Percentiles rank a stretch among this genome's conserved stretches.
Conservation (phyloP, 768 basidiomycete genomes). For the Roridomyces roridus region DNA sequence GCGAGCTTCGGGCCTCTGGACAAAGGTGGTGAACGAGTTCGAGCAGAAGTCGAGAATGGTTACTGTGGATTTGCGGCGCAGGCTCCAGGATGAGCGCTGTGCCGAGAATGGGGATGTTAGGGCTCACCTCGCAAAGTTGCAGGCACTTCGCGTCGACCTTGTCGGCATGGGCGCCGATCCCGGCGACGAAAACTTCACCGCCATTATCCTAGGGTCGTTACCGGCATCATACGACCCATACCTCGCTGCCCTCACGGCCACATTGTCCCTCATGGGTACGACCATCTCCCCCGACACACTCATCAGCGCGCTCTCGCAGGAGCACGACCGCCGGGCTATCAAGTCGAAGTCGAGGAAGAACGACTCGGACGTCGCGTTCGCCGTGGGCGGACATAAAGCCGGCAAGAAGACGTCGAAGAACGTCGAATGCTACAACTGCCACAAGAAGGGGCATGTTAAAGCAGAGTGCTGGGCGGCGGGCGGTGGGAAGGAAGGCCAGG, state of each 20-base stretch:
- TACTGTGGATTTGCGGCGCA: slow-evolving; percentile 25
- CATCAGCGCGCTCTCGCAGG: slow-evolving; percentile 17
- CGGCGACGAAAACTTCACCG: slow-evolving; percentile 24
- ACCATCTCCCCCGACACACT: slow-evolving; percentile 18
- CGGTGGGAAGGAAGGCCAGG: slow-evolving; percentile 20
- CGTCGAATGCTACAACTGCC: slow-evolving; percentile 27
- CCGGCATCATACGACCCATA: slow-evolving; percentile 26
- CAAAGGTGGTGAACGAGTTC: slow-evolving; percentile 14
- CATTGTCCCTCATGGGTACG: slow-evolving; percentile 6
- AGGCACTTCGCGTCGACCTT: slow-evolving; percentile 17
- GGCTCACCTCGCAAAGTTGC: slow-evolving; percentile 24
- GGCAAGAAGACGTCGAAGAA: not conserved
- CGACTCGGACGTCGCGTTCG: slow-evolving; percentile 6
- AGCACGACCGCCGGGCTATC: slow-evolving; percentile 16
- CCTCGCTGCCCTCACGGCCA: slow-evolving; percentile 23
- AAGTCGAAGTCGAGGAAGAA: slow-evolving; percentile 9
- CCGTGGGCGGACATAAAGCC: not conserved
- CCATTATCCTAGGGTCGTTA: slow-evolving; percentile 31
- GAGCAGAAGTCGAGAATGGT: slow-evolving; percentile 25
- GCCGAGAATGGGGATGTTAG: slow-evolving; percentile 26
- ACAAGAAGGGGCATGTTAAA: slow-evolving; percentile 23
- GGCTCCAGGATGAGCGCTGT: slow-evolving; percentile 26
- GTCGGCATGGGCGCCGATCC: slow-evolving; percentile 25
- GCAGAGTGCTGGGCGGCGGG: slow-evolving; percentile 17
- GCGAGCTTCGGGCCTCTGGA: slow-evolving; percentile 21